Percentiles rank a stretch among this genome's conserved stretches.
Evolutionary conservation across 2,329 filamentous ascomycete genomes (phyloP).

Genomic region (Periconia digitata): DNA sequence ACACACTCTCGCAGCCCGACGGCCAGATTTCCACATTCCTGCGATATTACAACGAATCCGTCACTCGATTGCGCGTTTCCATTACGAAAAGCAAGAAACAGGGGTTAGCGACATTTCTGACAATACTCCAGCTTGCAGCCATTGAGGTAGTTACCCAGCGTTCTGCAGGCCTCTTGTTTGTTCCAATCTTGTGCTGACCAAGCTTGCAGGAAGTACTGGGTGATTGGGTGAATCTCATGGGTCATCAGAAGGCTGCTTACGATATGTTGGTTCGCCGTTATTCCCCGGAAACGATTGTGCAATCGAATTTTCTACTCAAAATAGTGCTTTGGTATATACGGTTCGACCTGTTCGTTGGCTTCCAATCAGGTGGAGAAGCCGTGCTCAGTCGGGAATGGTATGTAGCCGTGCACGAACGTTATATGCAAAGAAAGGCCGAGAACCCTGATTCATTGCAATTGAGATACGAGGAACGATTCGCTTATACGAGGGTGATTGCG

Average conservation of each 20-base stretch:
- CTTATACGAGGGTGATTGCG: slow-evolving; percentile 70
- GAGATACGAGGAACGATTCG: slow-evolving; percentile 67
- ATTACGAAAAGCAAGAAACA: slow-evolving; percentile 72
- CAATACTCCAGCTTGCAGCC: slow-evolving; percentile 87
- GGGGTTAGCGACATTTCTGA: slow-evolving; percentile 74
- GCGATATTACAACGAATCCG: slow-evolving; percentile 86
- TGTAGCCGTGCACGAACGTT: slow-evolving; percentile 63
- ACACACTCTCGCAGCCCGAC: slow-evolving; percentile 68
- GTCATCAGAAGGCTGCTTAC: slow-evolving; percentile 87
- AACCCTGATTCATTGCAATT: slow-evolving; percentile 66
- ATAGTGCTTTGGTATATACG: slow-evolving; percentile 87
- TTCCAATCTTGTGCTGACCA: slow-evolving; percentile 8
- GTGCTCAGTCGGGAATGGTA: slow-evolving; percentile 81
- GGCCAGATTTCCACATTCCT: slow-evolving; percentile 81
- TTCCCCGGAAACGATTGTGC: slow-evolving; percentile 72
- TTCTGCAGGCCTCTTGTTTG: neutral
- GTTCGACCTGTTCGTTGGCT: slow-evolving; percentile 81
- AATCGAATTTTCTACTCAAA: slow-evolving; percentile 69
- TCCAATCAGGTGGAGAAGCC: slow-evolving; percentile 78
- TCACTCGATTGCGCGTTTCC: slow-evolving; percentile 72
- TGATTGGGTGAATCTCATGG: slow-evolving; percentile 91
- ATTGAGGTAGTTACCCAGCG: slow-evolving; percentile 76
- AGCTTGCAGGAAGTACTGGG: slow-evolving; percentile 79
- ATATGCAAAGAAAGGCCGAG: slow-evolving; percentile 58
- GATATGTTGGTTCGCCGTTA: slow-evolving; percentile 78